Conservation (phyloP, 768 basidiomycete genomes). For the Lentinula aciculospora region DNA sequence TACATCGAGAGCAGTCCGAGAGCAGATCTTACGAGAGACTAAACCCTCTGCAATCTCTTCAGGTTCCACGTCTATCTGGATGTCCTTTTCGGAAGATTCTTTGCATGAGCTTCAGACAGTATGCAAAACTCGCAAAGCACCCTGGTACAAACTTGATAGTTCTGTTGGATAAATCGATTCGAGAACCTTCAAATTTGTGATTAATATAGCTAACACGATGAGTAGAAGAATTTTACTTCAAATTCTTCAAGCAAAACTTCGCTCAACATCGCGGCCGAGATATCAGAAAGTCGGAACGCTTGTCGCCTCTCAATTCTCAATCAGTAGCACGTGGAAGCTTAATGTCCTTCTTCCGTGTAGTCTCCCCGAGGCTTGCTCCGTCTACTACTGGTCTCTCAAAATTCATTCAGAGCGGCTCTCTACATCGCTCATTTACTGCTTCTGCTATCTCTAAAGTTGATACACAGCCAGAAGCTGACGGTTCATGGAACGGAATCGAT, state of each 20-base stretch:
- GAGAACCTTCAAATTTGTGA: slow-evolving; percentile 53
- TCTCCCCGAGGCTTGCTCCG: neutral
- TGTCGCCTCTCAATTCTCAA: neutral
- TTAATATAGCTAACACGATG: slow-evolving; percentile 3
- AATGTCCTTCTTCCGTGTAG: neutral
- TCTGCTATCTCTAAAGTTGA: neutral
- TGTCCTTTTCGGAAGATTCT: slow-evolving; percentile 82
- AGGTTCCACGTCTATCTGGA: slow-evolving; percentile 84
- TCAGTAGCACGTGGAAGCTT: neutral
- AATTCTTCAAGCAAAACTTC: slow-evolving; percentile 82
- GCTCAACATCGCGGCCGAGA: slow-evolving; percentile 43
- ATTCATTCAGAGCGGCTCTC: neutral
- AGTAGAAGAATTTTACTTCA: slow-evolving; percentile 50
- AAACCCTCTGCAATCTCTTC: slow-evolving; percentile 66
- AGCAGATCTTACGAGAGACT: slow-evolving; percentile 43
- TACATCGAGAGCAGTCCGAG: slow-evolving; percentile 9
- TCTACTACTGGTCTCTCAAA: neutral
- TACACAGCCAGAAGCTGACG: neutral
- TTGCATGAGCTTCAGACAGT: slow-evolving; percentile 45
- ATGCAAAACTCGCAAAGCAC: slow-evolving; percentile 20
- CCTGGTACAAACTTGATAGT: slow-evolving; percentile 70
- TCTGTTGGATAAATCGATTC: slow-evolving; percentile 97
- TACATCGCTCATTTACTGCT: neutral
- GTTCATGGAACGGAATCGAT: neutral
- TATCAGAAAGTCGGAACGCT: neutral